Percentiles rank a stretch among this genome's conserved stretches.
phyloP scores from a whole-genome alignment of 169 alveolate species.

The Cryptosporidium ubiquitum region DNA sequence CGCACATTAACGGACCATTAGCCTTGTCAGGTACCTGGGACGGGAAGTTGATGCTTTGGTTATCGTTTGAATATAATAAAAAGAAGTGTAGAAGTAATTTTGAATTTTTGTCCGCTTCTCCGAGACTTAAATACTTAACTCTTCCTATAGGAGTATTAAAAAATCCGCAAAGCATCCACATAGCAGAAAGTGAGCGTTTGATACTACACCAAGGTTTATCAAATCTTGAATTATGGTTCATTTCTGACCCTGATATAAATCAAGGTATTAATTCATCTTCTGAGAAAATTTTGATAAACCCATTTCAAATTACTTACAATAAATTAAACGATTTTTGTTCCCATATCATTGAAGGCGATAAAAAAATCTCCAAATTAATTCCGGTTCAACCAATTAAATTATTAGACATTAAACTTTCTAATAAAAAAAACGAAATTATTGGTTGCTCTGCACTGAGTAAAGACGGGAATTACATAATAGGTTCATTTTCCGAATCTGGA shows the following conservation, averaged over 20 bases:
- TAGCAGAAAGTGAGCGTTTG: constrained; percentile 53
- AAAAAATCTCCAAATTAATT: background rate
- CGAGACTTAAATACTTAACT: background rate
- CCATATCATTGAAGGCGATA: background rate
- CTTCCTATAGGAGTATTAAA: constrained; percentile 38
- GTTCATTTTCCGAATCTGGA: constrained; percentile 39
- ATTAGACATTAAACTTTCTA: constrained; percentile 44
- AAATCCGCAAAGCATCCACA: background rate
- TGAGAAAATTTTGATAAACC: constrained; percentile 3
- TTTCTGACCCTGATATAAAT: constrained; percentile 6
- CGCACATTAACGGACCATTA: constrained; percentile 47
- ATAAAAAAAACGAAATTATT: background rate
- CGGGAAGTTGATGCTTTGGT: constrained; percentile 58
- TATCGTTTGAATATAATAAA: constrained; percentile 7
- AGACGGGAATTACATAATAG: constrained; percentile 36
- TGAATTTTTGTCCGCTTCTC: background rate
- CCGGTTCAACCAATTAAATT: constrained; percentile 69
- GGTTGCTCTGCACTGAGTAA: constrained; percentile 22
- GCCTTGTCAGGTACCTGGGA: constrained; percentile 70
- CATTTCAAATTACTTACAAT: constrained; percentile 22
- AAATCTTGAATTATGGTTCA: constrained; percentile 55
- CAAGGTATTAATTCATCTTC: background rate
- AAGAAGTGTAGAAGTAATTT: background rate
- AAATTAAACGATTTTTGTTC: constrained; percentile 11
- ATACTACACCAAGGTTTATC: constrained; percentile 14